Conservation (phyloP, 1,284 basidiomycete genomes). For the Inonotus obliquus region DNA sequence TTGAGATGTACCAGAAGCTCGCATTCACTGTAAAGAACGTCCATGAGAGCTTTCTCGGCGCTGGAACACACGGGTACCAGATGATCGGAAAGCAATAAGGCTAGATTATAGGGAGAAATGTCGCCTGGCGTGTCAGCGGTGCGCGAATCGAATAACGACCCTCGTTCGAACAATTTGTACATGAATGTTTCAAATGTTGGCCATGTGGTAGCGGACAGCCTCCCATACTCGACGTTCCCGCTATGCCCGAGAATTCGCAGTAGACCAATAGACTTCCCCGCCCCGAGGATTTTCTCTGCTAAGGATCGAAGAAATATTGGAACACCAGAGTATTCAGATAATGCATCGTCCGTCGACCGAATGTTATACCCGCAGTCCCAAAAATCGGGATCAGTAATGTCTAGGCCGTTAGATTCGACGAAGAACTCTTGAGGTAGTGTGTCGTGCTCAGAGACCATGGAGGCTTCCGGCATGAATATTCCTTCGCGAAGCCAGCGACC, state of each 20-base stretch:
- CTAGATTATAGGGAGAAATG: constrained; percentile 36
- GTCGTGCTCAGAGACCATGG: constrained; percentile 22
- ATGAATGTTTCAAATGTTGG: constrained; percentile 24
- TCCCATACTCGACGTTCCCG: constrained; percentile 17
- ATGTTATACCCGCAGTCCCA: constrained; percentile 73
- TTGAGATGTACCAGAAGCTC: constrained; percentile 63
- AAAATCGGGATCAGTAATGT: constrained; percentile 68
- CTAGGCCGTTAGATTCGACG: constrained; percentile 64
- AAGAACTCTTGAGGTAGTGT: constrained; percentile 76
- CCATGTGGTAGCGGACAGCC: constrained; percentile 31
- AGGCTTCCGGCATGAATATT: constrained; percentile 50
- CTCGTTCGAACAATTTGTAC: not conserved
- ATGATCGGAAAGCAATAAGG: constrained; percentile 55
- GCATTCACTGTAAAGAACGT: constrained; percentile 66
- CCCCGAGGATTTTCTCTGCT: constrained; percentile 54
- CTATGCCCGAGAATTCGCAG: constrained; percentile 43
- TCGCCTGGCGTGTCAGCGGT: not conserved
- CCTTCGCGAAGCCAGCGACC: constrained; percentile 72
- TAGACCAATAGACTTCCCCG: constrained; percentile 78
- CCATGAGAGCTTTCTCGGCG: constrained; percentile 52
- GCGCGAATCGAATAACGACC: not conserved
- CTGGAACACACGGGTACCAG: constrained; percentile 55
- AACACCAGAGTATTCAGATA: constrained; percentile 33
- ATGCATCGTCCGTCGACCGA: constrained; percentile 29
- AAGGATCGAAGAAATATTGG: constrained; percentile 59